Percentiles rank a stretch among this genome's conserved stretches.
These are phyloP conservation scores for Sphagnurus paluster DNA, from an alignment of 1,284 basidiomycete genomes.

Conservation along the genomic window DNA sequence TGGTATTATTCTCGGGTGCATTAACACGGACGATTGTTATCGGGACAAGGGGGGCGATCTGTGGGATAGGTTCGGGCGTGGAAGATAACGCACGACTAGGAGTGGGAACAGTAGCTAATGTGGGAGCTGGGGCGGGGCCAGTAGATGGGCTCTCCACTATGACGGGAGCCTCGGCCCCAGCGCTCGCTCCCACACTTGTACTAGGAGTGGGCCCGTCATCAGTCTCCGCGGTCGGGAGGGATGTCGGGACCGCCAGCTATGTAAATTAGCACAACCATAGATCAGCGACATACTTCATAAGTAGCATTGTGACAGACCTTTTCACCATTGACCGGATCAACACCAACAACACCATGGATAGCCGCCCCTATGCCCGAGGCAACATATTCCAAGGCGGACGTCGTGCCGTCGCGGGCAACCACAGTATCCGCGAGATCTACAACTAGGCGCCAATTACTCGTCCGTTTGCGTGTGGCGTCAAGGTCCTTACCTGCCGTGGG, in stretches of 20 bases:
- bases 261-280: too few relatives aligned
- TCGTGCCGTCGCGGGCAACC: slow-evolving; percentile 37
- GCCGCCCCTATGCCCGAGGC: slow-evolving; percentile 39
- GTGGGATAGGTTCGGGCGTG: background rate
- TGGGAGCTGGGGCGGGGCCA: background rate
- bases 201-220: too few relatives aligned
- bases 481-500: background rate
- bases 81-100: background rate
- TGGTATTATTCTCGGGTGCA: slow-evolving; percentile 34
- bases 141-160: background rate
- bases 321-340: slow-evolving; percentile 39
- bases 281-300: too few relatives aligned
- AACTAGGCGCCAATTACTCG: slow-evolving; percentile 18
- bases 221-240: slow-evolving; percentile 18
- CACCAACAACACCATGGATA: slow-evolving; percentile 34
- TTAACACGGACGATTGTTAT: slow-evolving; percentile 39
- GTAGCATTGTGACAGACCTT: slow-evolving; percentile 27
- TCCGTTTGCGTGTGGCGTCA: background rate
- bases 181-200: slow-evolving; percentile 7
- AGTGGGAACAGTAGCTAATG: background rate
- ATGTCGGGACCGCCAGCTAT: slow-evolving; percentile 34
- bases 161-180: slow-evolving; percentile 7
- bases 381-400: slow-evolving; percentile 35
- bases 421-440: slow-evolving; percentile 37
- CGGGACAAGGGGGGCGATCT: slow-evolving; percentile 29